Evolutionary conservation across 129 eudicot genomes (phyloP), one percentile per base, ranked within the genome.

Genomic region (Chrysanthemum lavandulifolium): DNA sequence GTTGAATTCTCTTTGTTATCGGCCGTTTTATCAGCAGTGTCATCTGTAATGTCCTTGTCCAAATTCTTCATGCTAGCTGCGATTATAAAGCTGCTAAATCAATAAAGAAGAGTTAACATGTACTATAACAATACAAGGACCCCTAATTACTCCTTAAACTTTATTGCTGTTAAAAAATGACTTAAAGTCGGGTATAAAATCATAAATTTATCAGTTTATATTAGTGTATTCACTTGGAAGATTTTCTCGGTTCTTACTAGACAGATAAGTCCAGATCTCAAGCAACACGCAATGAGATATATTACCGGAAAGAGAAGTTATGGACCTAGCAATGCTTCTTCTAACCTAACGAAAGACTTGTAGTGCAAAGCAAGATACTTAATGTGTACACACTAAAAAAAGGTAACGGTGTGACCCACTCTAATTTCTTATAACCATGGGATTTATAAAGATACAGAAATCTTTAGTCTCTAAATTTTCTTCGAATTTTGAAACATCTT

Each of bases 61-160:
- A 75, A 23, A 48, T 80, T 84, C 76, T 79, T 84, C 59, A 57
- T 25, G 68, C 78, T 80, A 58, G 81, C 92, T 85, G 85, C 83
- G 72, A 81, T 65, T 61, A 73, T 80, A 89, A 81, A 72, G 67
- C 78, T 61, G 65, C 47, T 55, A 55, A 64, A 75, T 79, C 68
- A 82, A 55, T 40, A 64, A 52, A 25, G 27, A 61, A 21, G 4
- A 64, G 47, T 55, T 33, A 21, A 66, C n/a, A 64, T 48, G 54
- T 52, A 18, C 45, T 6, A 60, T 9, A 73, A 21, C 52, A n/a
- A 13, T 9, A 27, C 3, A 27, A 6, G 47, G 19, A 7, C 13
- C 31, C 16, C 66, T 36, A 36, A 36, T 5, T 10, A 13, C 4
- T 58, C 31, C 63, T 58, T 45, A 64, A 45, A 59, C 48, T 52